Base-by-base conservation (phyloP, 345 rosid species). In the Jatropha curcas region DNA sequence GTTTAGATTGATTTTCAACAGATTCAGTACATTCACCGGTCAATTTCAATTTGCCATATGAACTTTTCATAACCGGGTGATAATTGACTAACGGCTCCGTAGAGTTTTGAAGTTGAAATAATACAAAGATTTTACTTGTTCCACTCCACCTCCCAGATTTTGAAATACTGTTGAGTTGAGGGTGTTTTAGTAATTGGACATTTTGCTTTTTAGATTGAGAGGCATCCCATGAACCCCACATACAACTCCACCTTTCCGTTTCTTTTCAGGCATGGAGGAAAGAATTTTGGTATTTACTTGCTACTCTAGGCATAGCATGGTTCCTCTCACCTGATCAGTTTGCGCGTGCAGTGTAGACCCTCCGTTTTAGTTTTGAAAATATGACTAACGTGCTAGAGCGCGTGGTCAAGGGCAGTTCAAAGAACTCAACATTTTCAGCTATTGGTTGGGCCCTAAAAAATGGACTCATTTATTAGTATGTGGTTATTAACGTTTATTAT, bases 241-340 rank as follows among this genome's bases (percentile, higher is more conserved):
- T 30, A 14, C 70, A 45, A 46, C 58, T 2, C 10, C 14, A 20
- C 1, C 16, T 31, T 41, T n/a, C 45, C 45, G 72, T 41, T 63
- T 52, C 46, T 57, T 76, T 79, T 73, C 78, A 60, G 81, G 71
- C 60, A 20, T 2, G 76, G 65, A 41, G 69, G 76, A 22, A 67
- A 74, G 46, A 73, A 77, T 81, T 70, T 48, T 48, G 66, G 50
- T 43, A 5, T 69, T 77, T 50, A 16, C 31, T 62, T 19, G 19
- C 50, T 45, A 13, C 52, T 41, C 51, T 30, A n/a, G 9, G 4
- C 52, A 16, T 13, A 58, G 0, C 30, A 0, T 37, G 7, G 35
- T 1, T 16, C 2, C 7, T 19, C 63, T 19, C 63, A 53, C 63
- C 63, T 20, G 65, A 55, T 5, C 1, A 20, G 3, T 28, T 16